Base-by-base conservation (phyloP, 2,329 filamentous ascomycete genomes). In the Diplodia scrobiculata region DNA sequence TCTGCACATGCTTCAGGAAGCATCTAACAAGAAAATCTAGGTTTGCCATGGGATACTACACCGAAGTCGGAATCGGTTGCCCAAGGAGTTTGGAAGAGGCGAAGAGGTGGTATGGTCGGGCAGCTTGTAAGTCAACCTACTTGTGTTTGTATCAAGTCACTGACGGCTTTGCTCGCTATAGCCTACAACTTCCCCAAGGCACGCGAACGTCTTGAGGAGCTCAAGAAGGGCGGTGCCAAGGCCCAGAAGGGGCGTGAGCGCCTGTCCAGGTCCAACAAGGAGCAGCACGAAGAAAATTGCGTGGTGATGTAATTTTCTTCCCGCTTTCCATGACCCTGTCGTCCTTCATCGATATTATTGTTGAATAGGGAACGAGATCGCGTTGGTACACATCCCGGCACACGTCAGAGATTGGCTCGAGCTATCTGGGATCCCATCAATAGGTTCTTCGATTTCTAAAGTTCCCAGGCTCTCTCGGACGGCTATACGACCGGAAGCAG, bases 41-140 rank as follows among this genome's bases (percentile, higher is more conserved):
- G 54, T 98, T 97, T 79, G 95, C 94, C 0, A 97, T 99, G 90
- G 95, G 95, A 0, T 97, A 98, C 79, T 97, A 96, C 75, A 96
- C 91, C 0, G 95, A 99, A 78, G 89, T 95, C 58, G 95, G 95
- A 13, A 98, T 99, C 71, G 95, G 95, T 34, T 88, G 91, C 69
- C 84, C 89, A 17, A 87, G 90, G 9, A 96, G 94, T 76, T 73
- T 97, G 72, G 95, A 99, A 73, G 95, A 98, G 79, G 95, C 94
- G 25, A 97, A 96, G 83, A 87, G 92, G 72, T 99, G 95, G 95
- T 99, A 99, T 80, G 97, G 93, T 86, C 86, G 94, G 77, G 93
- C 95, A 79, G 95, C 95, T 75, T 91, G 94, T 97, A 84, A 87
- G 92, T 88, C 67, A 7, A 7, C 6, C 13, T 34, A 11, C 48